phyloP scores from a whole-genome alignment of 805 yeast genomes.

The Metschnikowia baotianmanensis region DNA sequence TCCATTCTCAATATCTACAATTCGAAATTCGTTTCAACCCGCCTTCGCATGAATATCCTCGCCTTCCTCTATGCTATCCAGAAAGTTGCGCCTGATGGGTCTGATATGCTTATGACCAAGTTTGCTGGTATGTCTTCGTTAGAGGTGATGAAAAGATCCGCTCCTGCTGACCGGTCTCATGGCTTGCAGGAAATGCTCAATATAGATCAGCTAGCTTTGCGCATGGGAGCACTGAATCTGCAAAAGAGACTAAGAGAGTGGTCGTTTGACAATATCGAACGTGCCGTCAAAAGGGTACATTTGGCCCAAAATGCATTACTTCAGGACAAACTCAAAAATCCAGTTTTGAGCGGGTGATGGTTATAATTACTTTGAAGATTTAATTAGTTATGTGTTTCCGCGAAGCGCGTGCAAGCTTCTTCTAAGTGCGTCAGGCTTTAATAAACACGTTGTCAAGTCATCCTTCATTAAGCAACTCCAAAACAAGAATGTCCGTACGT shows the following conservation, averaged over 20 bases:
- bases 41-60: conserved; percentile 39
- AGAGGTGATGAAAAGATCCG: conserved; percentile 22
- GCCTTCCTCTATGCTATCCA: conserved; percentile 47
- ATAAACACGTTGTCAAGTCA: too few relatives aligned
- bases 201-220: conserved; percentile 45
- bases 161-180: conserved; percentile 10
- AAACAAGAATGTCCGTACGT: conserved; percentile 13
- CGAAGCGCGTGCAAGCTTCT: too few relatives aligned
- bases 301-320: neutral
- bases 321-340: neutral
- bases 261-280: conserved; percentile 51
- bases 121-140: conserved; percentile 41
- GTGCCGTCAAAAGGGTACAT: conserved; percentile 43
- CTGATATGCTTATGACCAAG: conserved; percentile 56
- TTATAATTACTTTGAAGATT: too few relatives aligned
- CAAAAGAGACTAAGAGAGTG: conserved; percentile 63
- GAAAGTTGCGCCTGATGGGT: conserved; percentile 50
- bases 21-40: conserved; percentile 42
- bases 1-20: conserved; percentile 56
- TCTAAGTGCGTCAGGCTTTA: too few relatives aligned
- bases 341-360: neutral
- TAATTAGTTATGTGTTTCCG: too few relatives aligned
- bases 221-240: conserved; percentile 39
- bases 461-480: too few relatives aligned
- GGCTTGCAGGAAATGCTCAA: conserved; percentile 38